Evolutionary conservation across 495 filamentous ascomycete species (phyloP), one percentile per base, ranked within the genome.

Genomic region (Aspergillus heteromorphus): DNA sequence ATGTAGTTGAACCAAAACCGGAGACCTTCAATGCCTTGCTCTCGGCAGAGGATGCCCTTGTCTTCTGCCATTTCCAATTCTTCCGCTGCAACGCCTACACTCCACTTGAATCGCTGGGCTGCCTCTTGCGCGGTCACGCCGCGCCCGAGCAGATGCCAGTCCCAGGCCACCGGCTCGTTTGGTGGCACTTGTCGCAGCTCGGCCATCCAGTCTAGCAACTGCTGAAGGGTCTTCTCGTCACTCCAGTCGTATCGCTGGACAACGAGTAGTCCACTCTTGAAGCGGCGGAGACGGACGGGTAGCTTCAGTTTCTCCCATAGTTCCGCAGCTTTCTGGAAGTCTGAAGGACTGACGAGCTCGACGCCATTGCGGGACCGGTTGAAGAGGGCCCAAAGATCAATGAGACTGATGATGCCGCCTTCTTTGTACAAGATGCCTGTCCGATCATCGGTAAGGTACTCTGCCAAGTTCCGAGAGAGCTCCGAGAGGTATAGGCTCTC

Each of bases 51-150:
- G 11, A 83, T 81, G 0, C 95, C 93, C 58, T 80, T 83, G 68
- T 95, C 88, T 67, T 91, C 91, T 6, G 93, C 93, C 93, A 97
- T 97, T 70, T 96, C 91, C 27, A 99, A 71, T 68, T 97, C 95
- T 65, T 97, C 95, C 49, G 83, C 84, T 4, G 93, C 95, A 18
- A 99, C 93, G n/a, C 95, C 95, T 14, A 99, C 87, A 67, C 93
- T 97, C 93, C 93, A 99, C 19, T 91, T 89, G 72, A 99, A 99
- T 47, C 80, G 79, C 70, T 95, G 89, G 0, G 93, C 93, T 0
- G 82, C 81, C 65, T 97, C 92, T 60, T 92, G 87, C 7, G 92
- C 91, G 4, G 91, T 97, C 20, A 99, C 84, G 4, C 91, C 89
- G 38, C 83, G 78, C 2, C 92, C 95, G 65, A 88, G 95, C 19